Evolutionary conservation across 805 yeast species (phyloP).

Genomic region (Starmerella apis): DNA sequence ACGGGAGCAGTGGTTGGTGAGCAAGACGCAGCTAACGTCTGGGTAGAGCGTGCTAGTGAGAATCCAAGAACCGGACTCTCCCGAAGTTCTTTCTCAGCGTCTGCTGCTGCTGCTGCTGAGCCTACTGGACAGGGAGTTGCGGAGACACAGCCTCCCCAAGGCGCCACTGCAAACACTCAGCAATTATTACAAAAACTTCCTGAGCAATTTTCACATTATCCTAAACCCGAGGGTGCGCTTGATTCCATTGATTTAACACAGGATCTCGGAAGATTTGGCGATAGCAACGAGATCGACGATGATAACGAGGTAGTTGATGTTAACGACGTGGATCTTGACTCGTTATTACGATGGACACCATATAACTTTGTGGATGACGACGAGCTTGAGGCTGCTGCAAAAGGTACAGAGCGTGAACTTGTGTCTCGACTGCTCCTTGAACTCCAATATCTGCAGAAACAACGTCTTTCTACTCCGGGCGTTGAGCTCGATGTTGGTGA

Average conservation of each 20-base stretch:
- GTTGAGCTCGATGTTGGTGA: conserved; percentile 26
- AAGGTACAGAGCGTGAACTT: conserved; percentile 37
- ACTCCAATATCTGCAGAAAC: conserved; percentile 42
- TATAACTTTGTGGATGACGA: conserved; percentile 41
- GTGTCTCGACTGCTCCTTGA: conserved; percentile 38
- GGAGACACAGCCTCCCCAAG: too few relatives aligned
- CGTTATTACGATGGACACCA: conserved; percentile 44
- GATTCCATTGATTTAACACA: neutral
- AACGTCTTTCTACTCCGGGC: conserved; percentile 33
- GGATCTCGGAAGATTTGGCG: neutral
- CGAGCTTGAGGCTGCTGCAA: conserved; percentile 40
- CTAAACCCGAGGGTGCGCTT: neutral
- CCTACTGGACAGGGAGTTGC: neutral
- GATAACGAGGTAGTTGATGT: neutral
- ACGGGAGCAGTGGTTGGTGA: conserved; percentile 34
- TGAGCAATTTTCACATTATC: neutral
- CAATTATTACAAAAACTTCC: neutral
- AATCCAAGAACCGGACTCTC: neutral
- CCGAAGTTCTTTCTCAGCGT: neutral
- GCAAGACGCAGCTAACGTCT: conserved; percentile 21
- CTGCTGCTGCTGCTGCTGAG: neutral
- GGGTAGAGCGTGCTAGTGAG: conserved; percentile 13
- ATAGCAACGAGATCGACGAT: neutral
- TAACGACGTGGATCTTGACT: conserved; percentile 20
- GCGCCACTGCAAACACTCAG: neutral